Evolutionary conservation across 192 early-diverging fungal genomes (phyloP).

Genomic region (Coemansia erecta): DNA sequence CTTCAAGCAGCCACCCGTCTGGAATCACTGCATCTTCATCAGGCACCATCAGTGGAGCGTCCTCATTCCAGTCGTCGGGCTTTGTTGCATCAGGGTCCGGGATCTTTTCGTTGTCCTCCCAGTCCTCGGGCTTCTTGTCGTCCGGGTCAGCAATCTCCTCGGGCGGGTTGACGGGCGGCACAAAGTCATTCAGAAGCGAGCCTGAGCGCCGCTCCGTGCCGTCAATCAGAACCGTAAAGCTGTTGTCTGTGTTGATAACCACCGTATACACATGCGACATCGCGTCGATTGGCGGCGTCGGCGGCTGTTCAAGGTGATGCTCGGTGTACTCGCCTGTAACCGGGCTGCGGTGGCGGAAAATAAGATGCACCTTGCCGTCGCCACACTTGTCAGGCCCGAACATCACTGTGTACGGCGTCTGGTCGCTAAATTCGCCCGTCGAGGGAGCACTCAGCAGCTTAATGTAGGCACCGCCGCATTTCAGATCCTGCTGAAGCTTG

Average conservation of each 20-base stretch:
- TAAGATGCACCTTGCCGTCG: constrained; percentile 91
- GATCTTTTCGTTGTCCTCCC: constrained; percentile 86
- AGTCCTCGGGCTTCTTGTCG: constrained; percentile 83
- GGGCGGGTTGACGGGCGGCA: constrained; percentile 83
- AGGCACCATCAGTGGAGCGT: constrained; percentile 73
- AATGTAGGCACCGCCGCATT: constrained; percentile 92
- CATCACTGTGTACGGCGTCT: constrained; percentile 87
- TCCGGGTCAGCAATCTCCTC: constrained; percentile 73
- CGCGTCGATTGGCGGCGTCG: constrained; percentile 64
- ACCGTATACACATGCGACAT: constrained; percentile 80
- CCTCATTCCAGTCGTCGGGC: constrained; percentile 85
- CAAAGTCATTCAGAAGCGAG: constrained; percentile 74
- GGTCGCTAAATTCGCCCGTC: constrained; percentile 66
- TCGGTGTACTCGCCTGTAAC: constrained; percentile 76
- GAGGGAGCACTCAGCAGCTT: constrained; percentile 69
- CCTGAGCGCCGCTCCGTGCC: constrained; percentile 63
- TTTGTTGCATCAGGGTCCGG: constrained; percentile 73
- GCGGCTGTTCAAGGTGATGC: constrained; percentile 76
- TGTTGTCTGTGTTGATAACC: constrained; percentile 78
- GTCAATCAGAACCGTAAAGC: constrained; percentile 77
- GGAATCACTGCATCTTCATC: constrained; percentile 80
- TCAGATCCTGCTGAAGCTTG: constrained; percentile 62
- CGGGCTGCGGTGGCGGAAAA: constrained; percentile 90
- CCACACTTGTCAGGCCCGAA: constrained; percentile 95
- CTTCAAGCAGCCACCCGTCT: constrained; percentile 84